Evolutionary conservation across 2,329 filamentous ascomycete genomes (phyloP), one percentile per base, ranked within the genome.

Genomic region (Aspergillus sergii): DNA sequence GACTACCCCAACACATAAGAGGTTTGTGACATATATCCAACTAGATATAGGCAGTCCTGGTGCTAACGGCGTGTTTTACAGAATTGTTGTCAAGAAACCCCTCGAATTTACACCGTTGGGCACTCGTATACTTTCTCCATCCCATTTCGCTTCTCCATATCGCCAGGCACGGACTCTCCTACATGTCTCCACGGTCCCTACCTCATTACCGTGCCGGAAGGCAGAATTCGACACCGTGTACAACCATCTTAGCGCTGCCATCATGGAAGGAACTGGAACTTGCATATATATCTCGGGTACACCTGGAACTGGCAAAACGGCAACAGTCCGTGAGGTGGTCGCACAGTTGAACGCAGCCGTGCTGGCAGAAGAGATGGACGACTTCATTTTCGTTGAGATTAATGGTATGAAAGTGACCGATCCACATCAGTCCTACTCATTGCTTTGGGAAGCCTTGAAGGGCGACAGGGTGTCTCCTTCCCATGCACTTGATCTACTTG

Each of bases 391-490:
- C 70, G 94, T 99, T 66, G 95, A 99, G 78, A 98, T 99, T 80
- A 99, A 99, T 78, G 96, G 95, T 69, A 98, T 99, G 95, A 99
- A 99, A 81, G 94, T 99, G 70, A 96, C 95, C 0, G 95, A 99
- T 75, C 94, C 95, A 0, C 94, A 98, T 74, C 95, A 99, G 77
- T 94, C 95, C 0, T 99, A 99, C 78, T 91, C 92, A 2, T 81
- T 99, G 23, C 85, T 99, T 1, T 99, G 96, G 96, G 93, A 99
- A 80, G 94, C 95, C 0, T 83, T 99, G 64, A 94, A 94, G 74
- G 94, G 93, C 30, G 93, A 99, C 74, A 88, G 95, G 55, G 94
- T 98, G 9, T 96, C 92, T 73, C 92, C 95, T 0, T 88, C 92
- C 2, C 95, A 99, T 76, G 94, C 95, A 0, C 84, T 99, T 14